Conservation (phyloP, 2,329 filamentous ascomycete genomes). For the Fulvia fulva region DNA sequence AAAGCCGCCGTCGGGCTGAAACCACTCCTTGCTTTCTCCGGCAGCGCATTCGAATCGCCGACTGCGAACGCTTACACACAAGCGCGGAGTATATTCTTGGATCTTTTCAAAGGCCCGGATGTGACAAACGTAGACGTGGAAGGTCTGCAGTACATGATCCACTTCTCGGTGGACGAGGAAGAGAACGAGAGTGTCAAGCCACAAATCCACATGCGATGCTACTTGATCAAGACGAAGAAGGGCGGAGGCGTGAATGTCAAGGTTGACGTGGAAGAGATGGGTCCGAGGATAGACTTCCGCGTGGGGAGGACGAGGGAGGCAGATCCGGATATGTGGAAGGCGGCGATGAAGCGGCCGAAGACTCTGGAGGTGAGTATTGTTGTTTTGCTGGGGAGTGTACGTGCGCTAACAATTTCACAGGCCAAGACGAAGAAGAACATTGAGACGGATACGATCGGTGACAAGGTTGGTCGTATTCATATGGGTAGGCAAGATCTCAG, state of each 20-base stretch:
- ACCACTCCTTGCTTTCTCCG: constrained; percentile 87
- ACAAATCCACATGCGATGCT: constrained; percentile 66
- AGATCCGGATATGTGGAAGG: constrained; percentile 76
- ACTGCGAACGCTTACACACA: constrained; percentile 75
- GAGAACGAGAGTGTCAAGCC: constrained; percentile 42
- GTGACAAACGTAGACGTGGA: constrained; percentile 86
- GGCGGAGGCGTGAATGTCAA: constrained; percentile 76
- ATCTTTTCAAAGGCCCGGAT: constrained; percentile 84
- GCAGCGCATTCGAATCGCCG: constrained; percentile 79
- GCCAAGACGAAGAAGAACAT: constrained; percentile 90
- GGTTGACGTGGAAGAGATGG: constrained; percentile 93
- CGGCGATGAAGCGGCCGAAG: constrained; percentile 83
- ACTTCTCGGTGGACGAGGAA: constrained; percentile 66
- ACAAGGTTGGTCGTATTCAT: constrained; percentile 93
- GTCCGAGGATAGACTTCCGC: constrained; percentile 86
- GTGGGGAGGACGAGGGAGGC: constrained; percentile 77
- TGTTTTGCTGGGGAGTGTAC: not conserved
- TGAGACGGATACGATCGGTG: constrained; percentile 82
- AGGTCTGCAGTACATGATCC: constrained; percentile 86
- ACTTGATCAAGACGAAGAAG: constrained; percentile 80
- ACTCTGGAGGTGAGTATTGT: constrained; percentile 58
- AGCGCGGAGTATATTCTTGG: constrained; percentile 80
- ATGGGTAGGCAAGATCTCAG: constrained; percentile 83
- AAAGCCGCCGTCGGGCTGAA: constrained; percentile 71
- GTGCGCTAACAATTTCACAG: constrained; percentile 30